These are phyloP conservation scores for Umbelopsis sp. DNA, from an alignment of 371 early-diverging fungal genomes.

Conservation along the genomic window DNA sequence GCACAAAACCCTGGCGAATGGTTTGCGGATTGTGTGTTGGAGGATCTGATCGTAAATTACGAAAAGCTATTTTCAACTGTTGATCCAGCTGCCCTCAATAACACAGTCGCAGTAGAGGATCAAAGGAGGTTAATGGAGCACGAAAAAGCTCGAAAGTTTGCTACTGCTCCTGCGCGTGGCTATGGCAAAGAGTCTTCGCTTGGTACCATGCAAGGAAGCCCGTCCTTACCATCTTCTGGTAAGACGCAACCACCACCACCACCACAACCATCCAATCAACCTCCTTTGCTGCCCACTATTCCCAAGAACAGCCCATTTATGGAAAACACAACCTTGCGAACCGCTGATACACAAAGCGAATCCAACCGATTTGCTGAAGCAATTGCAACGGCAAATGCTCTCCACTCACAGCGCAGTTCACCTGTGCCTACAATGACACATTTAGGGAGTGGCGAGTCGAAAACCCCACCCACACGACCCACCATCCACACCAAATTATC, in stretches of 20 bases:
- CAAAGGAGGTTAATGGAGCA: slow-evolving; percentile 4
- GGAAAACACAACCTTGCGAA: neutral
- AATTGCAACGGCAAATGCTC: slow-evolving; percentile 1
- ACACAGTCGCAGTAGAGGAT: slow-evolving; percentile 7
- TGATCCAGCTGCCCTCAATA: slow-evolving; percentile 10
- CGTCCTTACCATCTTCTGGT: no score
- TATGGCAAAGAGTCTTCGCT: slow-evolving; percentile 10
- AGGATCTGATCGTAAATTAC: slow-evolving; percentile 40
- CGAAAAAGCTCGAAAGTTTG: neutral
- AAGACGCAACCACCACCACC: neutral
- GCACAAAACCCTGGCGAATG: slow-evolving; percentile 51
- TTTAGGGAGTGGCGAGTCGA: neutral
- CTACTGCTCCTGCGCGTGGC: slow-evolving; percentile 10
- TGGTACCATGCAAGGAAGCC: neutral
- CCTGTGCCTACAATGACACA: neutral
- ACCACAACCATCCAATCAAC: neutral
- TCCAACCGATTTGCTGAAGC: neutral
- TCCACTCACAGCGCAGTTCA: neutral
- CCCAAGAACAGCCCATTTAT: slow-evolving; percentile 13
- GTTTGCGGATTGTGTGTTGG: slow-evolving; percentile 43
- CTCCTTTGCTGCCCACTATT: neutral
- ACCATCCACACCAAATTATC: slow-evolving; percentile 4
- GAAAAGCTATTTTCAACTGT: slow-evolving; percentile 31
- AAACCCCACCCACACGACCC: neutral
- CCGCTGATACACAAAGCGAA: neutral